Percentiles rank a stretch among this genome's conserved stretches.
These are phyloP conservation scores for Paracoccidioides brasiliensis DNA, from an alignment of 2,329 filamentous ascomycete species.

Conservation along the genomic window DNA sequence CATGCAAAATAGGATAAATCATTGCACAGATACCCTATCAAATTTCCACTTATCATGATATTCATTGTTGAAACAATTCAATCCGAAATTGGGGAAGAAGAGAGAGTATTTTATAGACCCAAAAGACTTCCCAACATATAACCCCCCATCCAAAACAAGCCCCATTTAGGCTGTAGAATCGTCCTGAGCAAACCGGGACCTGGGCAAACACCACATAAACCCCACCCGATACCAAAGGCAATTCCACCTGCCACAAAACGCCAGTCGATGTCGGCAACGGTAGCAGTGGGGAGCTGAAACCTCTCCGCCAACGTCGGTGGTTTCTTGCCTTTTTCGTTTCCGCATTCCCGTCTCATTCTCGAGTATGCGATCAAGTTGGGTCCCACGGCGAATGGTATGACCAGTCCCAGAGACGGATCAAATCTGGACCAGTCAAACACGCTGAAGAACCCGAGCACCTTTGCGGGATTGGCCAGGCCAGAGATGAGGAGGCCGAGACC, in stretches of 20 bases:
- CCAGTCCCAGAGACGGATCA: constrained; percentile 38
- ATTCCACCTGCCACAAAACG: constrained; percentile 36
- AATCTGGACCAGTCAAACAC: constrained; percentile 32
- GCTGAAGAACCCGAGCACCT: constrained; percentile 39
- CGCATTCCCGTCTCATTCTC: constrained; percentile 17
- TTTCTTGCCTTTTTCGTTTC: constrained; percentile 14
- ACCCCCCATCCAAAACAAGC: constrained; percentile 34
- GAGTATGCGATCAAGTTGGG: constrained; percentile 32
- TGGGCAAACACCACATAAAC: constrained; percentile 39
- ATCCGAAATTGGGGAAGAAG: too few species aligned
- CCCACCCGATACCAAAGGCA: constrained; percentile 41
- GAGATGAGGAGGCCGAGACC: constrained; percentile 39
- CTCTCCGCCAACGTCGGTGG: constrained; percentile 30
- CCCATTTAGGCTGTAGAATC: constrained; percentile 37
- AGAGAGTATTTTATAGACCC: constrained; percentile 12
- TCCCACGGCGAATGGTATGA: constrained; percentile 38
- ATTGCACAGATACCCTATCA: too few species aligned
- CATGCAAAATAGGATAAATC: too few species aligned
- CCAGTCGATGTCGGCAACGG: constrained; percentile 35
- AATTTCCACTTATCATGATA: too few species aligned
- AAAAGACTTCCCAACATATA: constrained; percentile 32
- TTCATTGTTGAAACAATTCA: too few species aligned
- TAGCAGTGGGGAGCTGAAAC: constrained; percentile 34
- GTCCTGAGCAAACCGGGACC: constrained; percentile 38
- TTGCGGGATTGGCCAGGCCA: constrained; percentile 39